Conservation (phyloP, 2,329 filamentous ascomycete genomes). For the Passalora sequoiae region DNA sequence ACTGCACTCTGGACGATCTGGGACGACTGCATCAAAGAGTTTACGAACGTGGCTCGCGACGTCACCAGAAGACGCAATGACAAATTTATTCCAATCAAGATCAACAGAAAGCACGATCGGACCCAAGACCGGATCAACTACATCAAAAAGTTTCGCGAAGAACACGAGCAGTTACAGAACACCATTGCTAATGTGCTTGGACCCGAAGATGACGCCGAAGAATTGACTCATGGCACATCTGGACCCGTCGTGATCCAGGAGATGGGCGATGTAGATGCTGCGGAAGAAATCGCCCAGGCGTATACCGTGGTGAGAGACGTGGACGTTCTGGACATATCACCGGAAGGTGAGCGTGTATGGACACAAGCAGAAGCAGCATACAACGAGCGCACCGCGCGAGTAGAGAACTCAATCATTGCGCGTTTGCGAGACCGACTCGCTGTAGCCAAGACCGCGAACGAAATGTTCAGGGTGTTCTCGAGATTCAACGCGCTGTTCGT, state of each 20-base stretch:
- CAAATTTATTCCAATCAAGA: slow-evolving; percentile 98
- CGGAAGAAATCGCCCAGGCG: slow-evolving; percentile 90
- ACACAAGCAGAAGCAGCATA: slow-evolving; percentile 91
- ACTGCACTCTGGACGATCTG: slow-evolving; percentile 84
- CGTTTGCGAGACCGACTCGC: slow-evolving; percentile 85
- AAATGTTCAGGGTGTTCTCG: slow-evolving; percentile 99
- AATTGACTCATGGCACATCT: slow-evolving; percentile 52
- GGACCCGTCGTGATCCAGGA: slow-evolving; percentile 77
- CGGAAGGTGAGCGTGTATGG: slow-evolving; percentile 86
- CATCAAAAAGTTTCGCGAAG: slow-evolving; percentile 88
- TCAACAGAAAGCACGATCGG: slow-evolving; percentile 77
- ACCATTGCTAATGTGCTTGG: slow-evolving; percentile 97
- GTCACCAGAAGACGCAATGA: slow-evolving; percentile 89
- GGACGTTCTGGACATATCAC: slow-evolving; percentile 85
- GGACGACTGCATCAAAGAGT: slow-evolving; percentile 96
- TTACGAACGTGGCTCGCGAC: slow-evolving; percentile 94
- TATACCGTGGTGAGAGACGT: slow-evolving; percentile 93
- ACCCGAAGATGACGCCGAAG: slow-evolving; percentile 51
- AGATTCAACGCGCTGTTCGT: slow-evolving; percentile 99
- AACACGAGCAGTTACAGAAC: slow-evolving; percentile 93
- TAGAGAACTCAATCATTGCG: slow-evolving; percentile 98
- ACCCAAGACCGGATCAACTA: slow-evolving; percentile 89
- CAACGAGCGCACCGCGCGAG: slow-evolving; percentile 92
- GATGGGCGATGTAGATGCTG: slow-evolving; percentile 93
- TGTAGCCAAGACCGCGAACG: slow-evolving; percentile 93